phyloP scores from a whole-genome alignment of 2,329 filamentous ascomycete species.

The Metarhizium brunneum region DNA sequence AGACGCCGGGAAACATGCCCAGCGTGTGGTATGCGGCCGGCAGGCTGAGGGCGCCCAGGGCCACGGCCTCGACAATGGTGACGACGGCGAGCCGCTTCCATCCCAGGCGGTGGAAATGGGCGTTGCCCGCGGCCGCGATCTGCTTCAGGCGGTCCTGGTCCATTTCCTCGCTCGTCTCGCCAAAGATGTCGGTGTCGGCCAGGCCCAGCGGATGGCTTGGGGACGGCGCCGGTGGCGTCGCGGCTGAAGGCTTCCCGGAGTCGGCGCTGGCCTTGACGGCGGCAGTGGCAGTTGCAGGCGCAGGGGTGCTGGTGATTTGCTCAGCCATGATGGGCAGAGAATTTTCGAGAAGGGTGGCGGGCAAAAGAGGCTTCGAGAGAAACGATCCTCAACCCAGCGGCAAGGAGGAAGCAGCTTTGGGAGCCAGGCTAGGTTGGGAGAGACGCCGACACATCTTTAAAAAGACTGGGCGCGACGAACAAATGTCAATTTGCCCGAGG shows the following conservation, averaged over 20 bases:
- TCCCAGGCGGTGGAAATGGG: conserved; percentile 37
- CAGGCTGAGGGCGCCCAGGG: conserved; percentile 37
- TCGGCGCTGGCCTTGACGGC: conserved; percentile 3
- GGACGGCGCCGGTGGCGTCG: neutral
- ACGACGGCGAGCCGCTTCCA: conserved; percentile 42
- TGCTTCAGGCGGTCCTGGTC: conserved; percentile 28
- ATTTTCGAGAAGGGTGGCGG: neutral
- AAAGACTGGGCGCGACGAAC: neutral
- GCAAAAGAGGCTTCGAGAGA: neutral
- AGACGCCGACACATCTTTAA: neutral
- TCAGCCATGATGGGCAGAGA: neutral
- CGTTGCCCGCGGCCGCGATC: conserved; percentile 29
- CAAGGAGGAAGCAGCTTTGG: neutral
- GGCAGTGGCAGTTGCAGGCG: neutral
- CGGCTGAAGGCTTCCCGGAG: neutral
- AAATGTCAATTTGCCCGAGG: neutral
- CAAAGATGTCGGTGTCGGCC: conserved; percentile 9
- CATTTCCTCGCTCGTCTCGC: conserved; percentile 16
- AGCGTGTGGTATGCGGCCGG: conserved; percentile 32
- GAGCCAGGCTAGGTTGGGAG: neutral
- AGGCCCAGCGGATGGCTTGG: neutral
- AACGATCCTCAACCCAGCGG: neutral
- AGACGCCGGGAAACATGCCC: conserved; percentile 26
- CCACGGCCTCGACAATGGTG: conserved; percentile 41
- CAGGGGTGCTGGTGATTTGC: neutral